Evolutionary conservation across 495 filamentous ascomycete genomes (phyloP), one percentile per base, ranked within the genome.

Genomic region (Extremus antarcticus): DNA sequence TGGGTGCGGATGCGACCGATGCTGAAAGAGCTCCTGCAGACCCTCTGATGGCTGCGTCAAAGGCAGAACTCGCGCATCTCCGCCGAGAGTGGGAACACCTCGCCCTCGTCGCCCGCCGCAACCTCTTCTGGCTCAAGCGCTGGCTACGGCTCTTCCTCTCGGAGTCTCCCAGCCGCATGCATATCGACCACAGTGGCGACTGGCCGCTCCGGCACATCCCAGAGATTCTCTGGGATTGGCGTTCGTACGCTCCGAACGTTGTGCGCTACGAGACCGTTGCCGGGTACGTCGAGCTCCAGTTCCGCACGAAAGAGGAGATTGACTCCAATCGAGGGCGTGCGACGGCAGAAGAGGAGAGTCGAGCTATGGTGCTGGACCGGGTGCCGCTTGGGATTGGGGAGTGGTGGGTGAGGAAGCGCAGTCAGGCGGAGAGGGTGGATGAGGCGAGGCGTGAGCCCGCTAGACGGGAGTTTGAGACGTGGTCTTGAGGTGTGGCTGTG

Each of bases 91-190:
- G 50, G 54, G 54, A 56, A 24, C 13, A 35, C 24, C n/a, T 15
- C 1, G 53, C 43, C 15, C 19, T 60, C 35, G 17, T 38, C 11
- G 47, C 43, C 40, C 48, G 22, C 15, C 58, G 59, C 32, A 45
- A 61, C 51, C 3, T 8, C 38, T 48, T 55, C 21, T 59, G 41
- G 43, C 20, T 50, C 22, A 48, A 54, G 17, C 51, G 55, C 48
- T 64, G 59, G 59, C 40, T 62, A 23, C 59, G 56, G 20, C 45
- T 58, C 7, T 40, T 61, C 10, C 58, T 64, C 45, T 25, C 22
- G 22, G n/a, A 20, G 16, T 22, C 48, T 3, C 16, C 39, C 17
- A 24, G 25, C 20, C 32, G 29, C 13, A 9, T 45, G 4, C 46
- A 19, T 15, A 16, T 24, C 32, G 45, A 47, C 23, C 15, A 16